Percentiles rank a stretch among this genome's conserved stretches.
Conservation (phyloP, 2,329 filamentous ascomycete genomes). For the Nemania serpens region DNA sequence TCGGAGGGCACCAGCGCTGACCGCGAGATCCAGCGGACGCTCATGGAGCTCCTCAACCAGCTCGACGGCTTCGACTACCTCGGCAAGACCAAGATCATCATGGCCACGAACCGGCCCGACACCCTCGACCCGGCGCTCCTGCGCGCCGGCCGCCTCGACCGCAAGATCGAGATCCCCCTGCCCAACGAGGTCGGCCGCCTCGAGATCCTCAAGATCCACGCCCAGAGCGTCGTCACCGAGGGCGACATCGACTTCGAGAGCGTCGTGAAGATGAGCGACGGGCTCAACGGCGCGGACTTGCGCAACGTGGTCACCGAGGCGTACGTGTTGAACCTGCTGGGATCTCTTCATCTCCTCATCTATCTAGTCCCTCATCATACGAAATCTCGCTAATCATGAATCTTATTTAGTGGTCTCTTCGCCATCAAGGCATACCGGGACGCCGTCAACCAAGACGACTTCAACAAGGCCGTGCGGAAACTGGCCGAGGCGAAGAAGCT, state of each 20-base stretch:
- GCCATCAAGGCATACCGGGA: slow-evolving; percentile 99
- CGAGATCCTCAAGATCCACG: slow-evolving; percentile 98
- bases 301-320: slow-evolving; percentile 98
- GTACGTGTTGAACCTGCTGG: slow-evolving; percentile 62
- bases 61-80: slow-evolving; percentile 99
- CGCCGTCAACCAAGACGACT: slow-evolving; percentile 95
- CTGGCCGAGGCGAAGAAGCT: slow-evolving; percentile 97
- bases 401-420: slow-evolving; percentile 75
- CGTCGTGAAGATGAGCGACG: slow-evolving; percentile 99
- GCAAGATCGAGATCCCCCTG: slow-evolving; percentile 96
- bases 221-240: slow-evolving; percentile 81
- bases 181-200: slow-evolving; percentile 95
- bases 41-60: slow-evolving; percentile 99
- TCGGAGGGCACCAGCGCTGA: slow-evolving; percentile 97
- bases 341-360: neutral
- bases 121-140: slow-evolving; percentile 92
- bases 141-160: slow-evolving; percentile 88
- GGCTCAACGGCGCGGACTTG: slow-evolving; percentile 95
- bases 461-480: slow-evolving; percentile 99
- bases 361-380: neutral
- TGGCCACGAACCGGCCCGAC: slow-evolving; percentile 97
- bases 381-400: slow-evolving; percentile 34
- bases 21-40: slow-evolving; percentile 94
- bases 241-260: slow-evolving; percentile 99
- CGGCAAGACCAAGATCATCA: slow-evolving; percentile 99